A percentile compares a stretch with the other conserved stretches of the same genome.
These are phyloP conservation scores for Lenwebbia sp. DNA, from an alignment of 345 rosid genomes.

Conservation along the genomic window DNA sequence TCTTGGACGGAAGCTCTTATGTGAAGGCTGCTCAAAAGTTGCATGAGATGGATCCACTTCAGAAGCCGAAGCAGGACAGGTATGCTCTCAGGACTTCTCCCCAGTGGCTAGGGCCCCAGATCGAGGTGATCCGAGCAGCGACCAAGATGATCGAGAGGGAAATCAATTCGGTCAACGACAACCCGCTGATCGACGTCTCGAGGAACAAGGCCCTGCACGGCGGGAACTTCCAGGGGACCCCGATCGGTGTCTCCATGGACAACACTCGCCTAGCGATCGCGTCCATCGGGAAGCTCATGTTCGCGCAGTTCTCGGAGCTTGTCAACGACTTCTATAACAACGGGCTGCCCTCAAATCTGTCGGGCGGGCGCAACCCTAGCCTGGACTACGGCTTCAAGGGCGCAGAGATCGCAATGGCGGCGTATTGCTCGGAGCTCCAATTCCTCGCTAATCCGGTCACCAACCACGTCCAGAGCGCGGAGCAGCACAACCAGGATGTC, in stretches of 20 bases:
- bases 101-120: constrained; percentile 12
- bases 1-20: constrained; percentile 14
- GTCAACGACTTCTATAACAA: constrained; percentile 25
- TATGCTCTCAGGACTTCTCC: constrained; percentile 18
- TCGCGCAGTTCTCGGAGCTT: constrained; percentile 19
- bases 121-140: constrained; percentile 13
- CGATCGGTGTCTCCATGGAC: constrained; percentile 25
- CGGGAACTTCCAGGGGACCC: constrained; percentile 29
- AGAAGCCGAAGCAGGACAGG: constrained; percentile 21
- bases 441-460: constrained; percentile 22
- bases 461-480: constrained; percentile 21
- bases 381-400: constrained; percentile 26
- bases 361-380: constrained; percentile 19
- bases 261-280: constrained; percentile 16
- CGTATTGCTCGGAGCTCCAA: constrained; percentile 26
- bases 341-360: constrained; percentile 22
- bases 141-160: constrained; percentile 22
- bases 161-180: constrained; percentile 17
- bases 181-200: constrained; percentile 11
- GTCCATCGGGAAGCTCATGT: constrained; percentile 10
- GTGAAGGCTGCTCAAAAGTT: constrained; percentile 9
- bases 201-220: constrained; percentile 20
- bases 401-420: constrained; percentile 24
- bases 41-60: constrained; percentile 16
- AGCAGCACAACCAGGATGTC: constrained; percentile 27